Base-by-base conservation (phyloP, 2,329 filamentous ascomycete genomes). In the Venturiaceae sp. region DNA sequence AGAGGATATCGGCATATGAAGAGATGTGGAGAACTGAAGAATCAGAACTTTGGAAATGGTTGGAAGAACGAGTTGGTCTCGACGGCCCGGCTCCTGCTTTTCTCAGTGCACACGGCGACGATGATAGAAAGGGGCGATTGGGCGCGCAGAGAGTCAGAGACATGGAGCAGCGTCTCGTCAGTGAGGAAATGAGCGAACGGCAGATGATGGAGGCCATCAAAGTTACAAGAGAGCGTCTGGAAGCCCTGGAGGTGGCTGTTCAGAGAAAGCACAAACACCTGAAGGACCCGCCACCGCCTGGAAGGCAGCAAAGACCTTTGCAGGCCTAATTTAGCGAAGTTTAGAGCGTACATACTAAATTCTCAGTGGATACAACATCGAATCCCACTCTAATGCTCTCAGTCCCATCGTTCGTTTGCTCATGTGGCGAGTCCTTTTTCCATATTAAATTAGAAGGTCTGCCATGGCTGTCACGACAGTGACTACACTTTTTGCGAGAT, bases 11-110 rank as follows among this genome's bases (percentile, higher is more conserved):
- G 2, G 90, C 89, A 0, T 97, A 96, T 69, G 92, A 97, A 64
- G 89, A 96, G 72, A 87, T 97, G 67, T 99, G 92, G 92, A 81
- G 84, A 36, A 79, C 83, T 41, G 90, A 96, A 70, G 92, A 96
- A 69, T 90, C 83, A 63, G 90, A 94, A 65, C 75, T 96, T 9
- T 96, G 92, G 92, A 86, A 89, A 60, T 96, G 92, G 92, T 76
- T 96, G 4, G 92, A 96, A 70, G 89, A 95, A 65, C 81, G 92
- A 19, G 85, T 90, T 30, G 60, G 59, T 1, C 87, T 90, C 2
- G 75, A 94, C 68, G 86, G 90, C 58, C 75, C 77, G 3, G 68
- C 75, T 53, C 66, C 71, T 16, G 71, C 75, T 46, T 71, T 73
- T 60, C 64, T 71, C 60, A 64, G 68, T 59, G 37, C 64, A 63